Percentiles rank a stretch among this genome's conserved stretches.
phyloP scores from a whole-genome alignment of 495 filamentous ascomycete species.

The Parachaetomium inaequale region DNA sequence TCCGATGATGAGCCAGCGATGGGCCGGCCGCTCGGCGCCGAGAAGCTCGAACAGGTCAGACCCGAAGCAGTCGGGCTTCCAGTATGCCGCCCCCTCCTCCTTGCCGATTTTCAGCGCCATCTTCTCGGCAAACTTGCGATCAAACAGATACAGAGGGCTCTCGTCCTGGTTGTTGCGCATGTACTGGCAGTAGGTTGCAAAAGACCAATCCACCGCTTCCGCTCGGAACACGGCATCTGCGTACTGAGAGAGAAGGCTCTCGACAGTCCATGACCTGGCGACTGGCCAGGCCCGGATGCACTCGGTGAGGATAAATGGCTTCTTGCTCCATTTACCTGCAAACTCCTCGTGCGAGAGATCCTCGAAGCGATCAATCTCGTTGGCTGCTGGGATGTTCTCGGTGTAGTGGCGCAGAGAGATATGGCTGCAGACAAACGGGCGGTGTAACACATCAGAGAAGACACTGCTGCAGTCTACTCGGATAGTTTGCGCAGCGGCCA shows the following conservation, averaged over 20 bases:
- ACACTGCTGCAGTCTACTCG: conserved; percentile 68
- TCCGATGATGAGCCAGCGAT: conserved; percentile 90
- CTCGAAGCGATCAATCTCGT: conserved; percentile 66
- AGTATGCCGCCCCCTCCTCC: conserved; percentile 60
- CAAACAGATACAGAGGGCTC: conserved; percentile 90
- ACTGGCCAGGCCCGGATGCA: conserved; percentile 83
- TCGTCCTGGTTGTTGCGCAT: conserved; percentile 82
- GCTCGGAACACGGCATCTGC: conserved; percentile 70
- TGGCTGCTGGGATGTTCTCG: conserved; percentile 64
- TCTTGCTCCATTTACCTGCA: conserved; percentile 66
- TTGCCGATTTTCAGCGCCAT: conserved; percentile 66
- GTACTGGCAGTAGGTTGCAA: conserved; percentile 76
- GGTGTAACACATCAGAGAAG: conserved; percentile 88
- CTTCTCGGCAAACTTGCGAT: conserved; percentile 81
- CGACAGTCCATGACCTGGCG: conserved; percentile 68
- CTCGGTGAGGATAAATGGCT: conserved; percentile 82
- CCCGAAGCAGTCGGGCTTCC: conserved; percentile 83
- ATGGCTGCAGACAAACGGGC: conserved; percentile 87
- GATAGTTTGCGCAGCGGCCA: conserved; percentile 48
- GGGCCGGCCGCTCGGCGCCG: conserved; percentile 75
- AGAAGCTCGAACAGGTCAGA: conserved; percentile 83
- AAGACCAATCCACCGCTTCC: conserved; percentile 90
- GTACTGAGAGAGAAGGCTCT: conserved; percentile 60
- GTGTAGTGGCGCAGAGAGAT: conserved; percentile 63
- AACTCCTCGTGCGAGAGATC: conserved; percentile 73